Evolutionary conservation across 805 yeast genomes (phyloP).

Genomic region (Candida nemodendra): DNA sequence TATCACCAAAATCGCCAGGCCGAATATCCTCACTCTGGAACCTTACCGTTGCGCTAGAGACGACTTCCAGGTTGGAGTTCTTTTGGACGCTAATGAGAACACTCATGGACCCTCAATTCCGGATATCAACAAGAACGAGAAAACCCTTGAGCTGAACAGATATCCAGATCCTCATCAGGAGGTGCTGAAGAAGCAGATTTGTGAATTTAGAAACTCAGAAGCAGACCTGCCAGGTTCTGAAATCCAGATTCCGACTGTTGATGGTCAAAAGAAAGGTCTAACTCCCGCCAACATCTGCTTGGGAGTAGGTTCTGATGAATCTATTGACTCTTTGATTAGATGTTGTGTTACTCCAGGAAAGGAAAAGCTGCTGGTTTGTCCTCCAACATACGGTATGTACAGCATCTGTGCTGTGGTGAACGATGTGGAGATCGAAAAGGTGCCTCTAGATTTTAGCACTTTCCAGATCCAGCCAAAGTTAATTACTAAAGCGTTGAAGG

Average conservation of each 20-base stretch:
- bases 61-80: conserved; percentile 83
- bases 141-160: conserved; percentile 64
- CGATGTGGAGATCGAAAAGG: conserved; percentile 74
- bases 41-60: conserved; percentile 98
- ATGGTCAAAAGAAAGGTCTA: conserved; percentile 12
- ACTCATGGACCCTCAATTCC: conserved; percentile 83
- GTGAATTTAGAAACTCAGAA: conserved; percentile 65
- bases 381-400: conserved; percentile 99
- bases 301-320: conserved; percentile 97
- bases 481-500: conserved; percentile 48
- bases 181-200: conserved; percentile 67
- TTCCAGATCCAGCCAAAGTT: conserved; percentile 61
- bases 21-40: conserved; percentile 76
- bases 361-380: conserved; percentile 81
- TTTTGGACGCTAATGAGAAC: conserved; percentile 95
- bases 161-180: conserved; percentile 97
- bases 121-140: conserved; percentile 43
- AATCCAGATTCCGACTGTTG: conserved; percentile 20
- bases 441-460: conserved; percentile 67
- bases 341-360: conserved; percentile 79
- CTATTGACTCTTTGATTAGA: conserved; percentile 84
- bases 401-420: conserved; percentile 86
- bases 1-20: conserved; percentile 65
- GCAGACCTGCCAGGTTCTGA: conserved; percentile 27
- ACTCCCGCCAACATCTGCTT: conserved; percentile 71